Conservation (phyloP, 2,329 filamentous ascomycete genomes). For the Thermothelomyces thermophilus region DNA sequence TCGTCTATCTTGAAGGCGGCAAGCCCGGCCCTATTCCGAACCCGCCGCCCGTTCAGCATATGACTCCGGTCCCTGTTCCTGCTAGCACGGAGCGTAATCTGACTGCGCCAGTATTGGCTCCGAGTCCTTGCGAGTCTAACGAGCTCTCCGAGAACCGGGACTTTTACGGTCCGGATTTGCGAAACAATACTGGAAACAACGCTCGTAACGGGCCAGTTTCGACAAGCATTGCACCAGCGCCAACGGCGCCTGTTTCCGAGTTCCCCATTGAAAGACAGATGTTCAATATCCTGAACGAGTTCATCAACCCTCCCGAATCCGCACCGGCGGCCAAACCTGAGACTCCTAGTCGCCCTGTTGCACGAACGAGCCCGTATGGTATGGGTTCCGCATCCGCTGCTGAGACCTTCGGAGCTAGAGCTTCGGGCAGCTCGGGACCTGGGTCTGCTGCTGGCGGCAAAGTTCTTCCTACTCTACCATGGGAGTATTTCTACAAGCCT, state of each 20-base stretch:
- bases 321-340: constrained; percentile 14
- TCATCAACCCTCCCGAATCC: constrained; percentile 39
- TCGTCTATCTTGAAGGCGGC: constrained; percentile 19
- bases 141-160: constrained; percentile 22
- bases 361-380: constrained; percentile 40
- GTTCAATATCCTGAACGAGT: constrained; percentile 43
- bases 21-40: constrained; percentile 10
- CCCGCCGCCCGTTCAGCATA: background rate
- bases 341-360: constrained; percentile 14
- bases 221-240: background rate
- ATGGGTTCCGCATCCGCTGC: constrained; percentile 48
- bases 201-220: background rate
- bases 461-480: constrained; percentile 41
- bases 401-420: constrained; percentile 40
- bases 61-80: background rate
- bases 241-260: constrained; percentile 17
- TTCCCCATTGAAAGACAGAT: constrained; percentile 35
- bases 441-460: constrained; percentile 32
- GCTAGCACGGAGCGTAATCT: background rate
- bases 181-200: background rate
- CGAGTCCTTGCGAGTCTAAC: constrained; percentile 19
- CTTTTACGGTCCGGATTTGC: constrained; percentile 17
- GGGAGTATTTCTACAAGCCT: constrained; percentile 40
- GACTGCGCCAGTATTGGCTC: background rate
- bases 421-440: constrained; percentile 28